These are phyloP conservation scores for Piper longum DNA, from an alignment of 164 flowering plant genomes.

Conservation along the genomic window DNA sequence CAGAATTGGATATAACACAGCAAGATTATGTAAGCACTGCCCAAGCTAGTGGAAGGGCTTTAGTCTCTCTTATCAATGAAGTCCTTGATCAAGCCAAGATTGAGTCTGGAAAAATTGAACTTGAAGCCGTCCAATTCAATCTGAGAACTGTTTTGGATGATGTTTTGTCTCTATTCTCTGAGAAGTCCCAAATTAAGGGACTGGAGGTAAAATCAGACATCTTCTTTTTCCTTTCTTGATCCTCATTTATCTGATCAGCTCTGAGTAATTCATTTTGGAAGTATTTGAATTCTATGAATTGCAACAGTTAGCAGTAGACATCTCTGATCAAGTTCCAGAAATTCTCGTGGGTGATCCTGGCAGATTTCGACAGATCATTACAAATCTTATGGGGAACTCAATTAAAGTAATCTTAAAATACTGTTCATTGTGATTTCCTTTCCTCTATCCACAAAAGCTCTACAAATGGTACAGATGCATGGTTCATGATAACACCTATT, in stretches of 20 bases:
- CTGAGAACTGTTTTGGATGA: conserved; percentile 74
- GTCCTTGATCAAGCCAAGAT: conserved; percentile 95
- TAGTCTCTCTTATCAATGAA: conserved; percentile 81
- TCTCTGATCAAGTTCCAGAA: conserved; percentile 78
- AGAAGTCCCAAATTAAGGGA: conserved; percentile 80
- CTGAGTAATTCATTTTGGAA: not conserved
- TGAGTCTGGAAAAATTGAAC: conserved; percentile 94
- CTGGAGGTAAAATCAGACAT: conserved; percentile 46
- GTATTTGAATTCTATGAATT: conserved; percentile 5
- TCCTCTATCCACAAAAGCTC: not conserved
- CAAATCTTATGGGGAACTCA: conserved; percentile 93
- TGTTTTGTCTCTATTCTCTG: conserved; percentile 85
- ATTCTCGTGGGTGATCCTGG: conserved; percentile 84
- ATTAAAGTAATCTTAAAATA: conserved; percentile 52
- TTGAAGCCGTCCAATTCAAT: conserved; percentile 70
- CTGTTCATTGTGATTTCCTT: not conserved
- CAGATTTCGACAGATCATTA: conserved; percentile 83
- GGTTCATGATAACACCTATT: not conserved
- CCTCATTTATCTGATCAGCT: not conserved
- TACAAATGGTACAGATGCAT: not conserved
- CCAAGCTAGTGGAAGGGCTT: conserved; percentile 82
- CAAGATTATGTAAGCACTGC: conserved; percentile 88
- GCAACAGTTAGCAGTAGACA: conserved; percentile 67
- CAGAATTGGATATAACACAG: conserved; percentile 78
- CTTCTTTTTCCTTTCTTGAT: not conserved